Evolutionary conservation across 371 early-diverging fungal species (phyloP), one percentile per base, ranked within the genome.

Genomic region (Massospora cicadina): DNA sequence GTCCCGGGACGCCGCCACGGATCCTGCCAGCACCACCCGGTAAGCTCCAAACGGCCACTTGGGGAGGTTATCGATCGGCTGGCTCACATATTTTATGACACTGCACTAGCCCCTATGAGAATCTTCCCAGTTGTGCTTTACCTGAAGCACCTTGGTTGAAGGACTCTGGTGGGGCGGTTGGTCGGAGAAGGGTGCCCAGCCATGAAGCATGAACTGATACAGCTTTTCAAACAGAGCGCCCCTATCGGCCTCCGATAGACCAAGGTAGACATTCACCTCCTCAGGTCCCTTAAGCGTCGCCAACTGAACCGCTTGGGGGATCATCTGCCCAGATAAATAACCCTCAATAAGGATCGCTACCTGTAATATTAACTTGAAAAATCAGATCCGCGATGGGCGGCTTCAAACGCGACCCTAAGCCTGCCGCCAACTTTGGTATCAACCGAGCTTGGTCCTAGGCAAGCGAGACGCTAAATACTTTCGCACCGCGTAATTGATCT

Each of bases 31-130:
- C 10, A 59, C 12, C 2, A 59, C 60, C 1, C 13, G 60, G 26
- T 59, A 59, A 12, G 60, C 60, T 2, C 31, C 13, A n/a, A 59
- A 59, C 2, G 60, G 60, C 60, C 60, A 59, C 31, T 59, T 13
- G 10, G 31, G 29, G 21, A 25, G 26, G 13, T 59, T 17, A 29
- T 13, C 2, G 10, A 59, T 17, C 12, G 60, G 60, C 10, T 13
- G 26, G 2, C 29, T 29, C 29, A 29, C 13, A 31, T 59, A 59
- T 21, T 59, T 59, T 10, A 59, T 59, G 31, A 59, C 26, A 17
- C 31, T 31, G 21, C 13, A 29, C 29, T 57, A 24, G 10, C 10
- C 10, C 10, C 27, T 3, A 21, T 7, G 57, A 21, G 12, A 57
- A 57, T 12, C 24, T 57, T n/a, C 57, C 25, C n/a, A 57, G 25